Evolutionary conservation across 495 filamentous ascomycete species (phyloP).

Genomic region (Aspergillus affinis): DNA sequence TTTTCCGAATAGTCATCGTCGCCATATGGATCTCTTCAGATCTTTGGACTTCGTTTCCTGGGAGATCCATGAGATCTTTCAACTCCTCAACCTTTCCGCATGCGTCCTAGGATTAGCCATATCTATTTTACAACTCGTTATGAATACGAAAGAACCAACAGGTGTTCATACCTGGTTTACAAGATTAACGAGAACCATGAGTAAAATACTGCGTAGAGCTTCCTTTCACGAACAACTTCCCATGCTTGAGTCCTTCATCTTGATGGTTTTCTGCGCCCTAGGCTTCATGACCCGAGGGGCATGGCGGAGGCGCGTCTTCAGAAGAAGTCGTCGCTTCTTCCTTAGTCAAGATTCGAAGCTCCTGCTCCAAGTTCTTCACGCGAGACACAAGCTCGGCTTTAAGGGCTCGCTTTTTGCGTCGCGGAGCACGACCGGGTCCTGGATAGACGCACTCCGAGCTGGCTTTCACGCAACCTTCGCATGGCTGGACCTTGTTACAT

Average conservation of each 20-base stretch:
- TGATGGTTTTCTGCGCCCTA: not conserved
- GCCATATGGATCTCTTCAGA: not conserved
- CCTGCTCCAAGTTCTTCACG: conserved; percentile 65
- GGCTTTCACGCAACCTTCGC: conserved; percentile 11
- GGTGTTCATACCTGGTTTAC: not conserved
- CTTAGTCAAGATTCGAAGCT: conserved; percentile 41
- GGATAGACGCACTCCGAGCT: conserved; percentile 16
- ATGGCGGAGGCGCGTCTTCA: not conserved
- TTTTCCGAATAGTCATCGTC: conserved; percentile 3
- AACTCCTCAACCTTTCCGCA: not conserved
- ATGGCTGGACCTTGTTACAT: conserved; percentile 50
- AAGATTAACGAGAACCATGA: conserved; percentile 31
- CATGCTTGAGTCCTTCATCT: conserved; percentile 43
- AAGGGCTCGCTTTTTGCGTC: conserved; percentile 57
- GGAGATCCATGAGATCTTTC: not conserved
- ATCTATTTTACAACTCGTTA: not conserved
- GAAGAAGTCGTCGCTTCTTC: too few relatives aligned
- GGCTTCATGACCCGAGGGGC: not conserved
- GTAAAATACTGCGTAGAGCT: conserved; percentile 39
- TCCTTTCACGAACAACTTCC: conserved; percentile 56
- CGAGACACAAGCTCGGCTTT: conserved; percentile 65
- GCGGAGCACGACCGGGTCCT: conserved; percentile 55
- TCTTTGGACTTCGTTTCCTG: not conserved
- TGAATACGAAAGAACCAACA: not conserved
- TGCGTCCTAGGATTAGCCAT: not conserved